Percentiles rank a stretch among this genome's conserved stretches.
Conservation (phyloP, 1,139 yeast species). For the Taiozyma onychis region DNA sequence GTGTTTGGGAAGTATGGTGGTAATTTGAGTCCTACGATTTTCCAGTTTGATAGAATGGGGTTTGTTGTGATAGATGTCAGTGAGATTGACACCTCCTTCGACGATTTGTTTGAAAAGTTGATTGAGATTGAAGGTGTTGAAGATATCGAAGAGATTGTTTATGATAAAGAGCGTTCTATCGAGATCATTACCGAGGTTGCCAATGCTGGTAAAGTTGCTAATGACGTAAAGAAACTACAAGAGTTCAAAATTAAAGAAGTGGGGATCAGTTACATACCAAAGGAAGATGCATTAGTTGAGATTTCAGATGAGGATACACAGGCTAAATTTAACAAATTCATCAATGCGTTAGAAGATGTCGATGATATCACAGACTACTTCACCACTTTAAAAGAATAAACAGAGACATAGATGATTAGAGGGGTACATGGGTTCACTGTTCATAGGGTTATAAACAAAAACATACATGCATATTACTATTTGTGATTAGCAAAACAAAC, state of each 20-base stretch:
- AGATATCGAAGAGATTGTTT: slow-evolving; percentile 57
- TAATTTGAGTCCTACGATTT: slow-evolving; percentile 69
- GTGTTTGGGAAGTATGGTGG: slow-evolving; percentile 71
- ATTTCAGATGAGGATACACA: slow-evolving; percentile 48
- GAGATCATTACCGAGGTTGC: slow-evolving; percentile 52
- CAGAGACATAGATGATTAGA: neutral
- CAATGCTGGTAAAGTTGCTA: slow-evolving; percentile 58
- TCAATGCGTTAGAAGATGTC: slow-evolving; percentile 59
- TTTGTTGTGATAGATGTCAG: slow-evolving; percentile 44
- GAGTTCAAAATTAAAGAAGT: slow-evolving; percentile 61
- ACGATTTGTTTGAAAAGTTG: slow-evolving; percentile 63
- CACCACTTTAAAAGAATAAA: slow-evolving; percentile 34
- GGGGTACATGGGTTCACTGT: neutral
- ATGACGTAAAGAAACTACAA: slow-evolving; percentile 42
- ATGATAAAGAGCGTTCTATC: slow-evolving; percentile 28
- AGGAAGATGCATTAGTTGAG: slow-evolving; percentile 51
- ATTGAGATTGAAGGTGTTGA: slow-evolving; percentile 75
- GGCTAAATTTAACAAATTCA: slow-evolving; percentile 51
- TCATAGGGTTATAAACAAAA: neutral
- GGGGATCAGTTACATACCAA: slow-evolving; percentile 64
- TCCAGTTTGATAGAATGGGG: slow-evolving; percentile 74
- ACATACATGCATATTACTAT: neutral
- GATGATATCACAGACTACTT: slow-evolving; percentile 81
- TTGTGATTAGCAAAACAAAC: neutral
- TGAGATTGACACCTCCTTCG: slow-evolving; percentile 39